phyloP scores from a whole-genome alignment of 257 asterid species.

The Oldenlandia corymbosa region DNA sequence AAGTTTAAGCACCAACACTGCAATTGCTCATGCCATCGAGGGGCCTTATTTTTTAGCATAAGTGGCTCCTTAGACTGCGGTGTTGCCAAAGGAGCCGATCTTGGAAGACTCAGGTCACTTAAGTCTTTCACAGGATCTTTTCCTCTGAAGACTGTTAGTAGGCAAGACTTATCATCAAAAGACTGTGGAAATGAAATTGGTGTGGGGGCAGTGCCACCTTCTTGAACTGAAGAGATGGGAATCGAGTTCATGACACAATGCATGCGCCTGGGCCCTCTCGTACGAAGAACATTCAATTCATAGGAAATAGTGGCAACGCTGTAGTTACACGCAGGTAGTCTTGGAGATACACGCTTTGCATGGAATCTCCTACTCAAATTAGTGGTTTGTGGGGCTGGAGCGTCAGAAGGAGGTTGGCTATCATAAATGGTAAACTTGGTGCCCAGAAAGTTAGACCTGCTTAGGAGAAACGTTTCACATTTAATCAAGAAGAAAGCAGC shows the following conservation, averaged over 20 bases:
- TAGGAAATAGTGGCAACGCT: constrained; percentile 53
- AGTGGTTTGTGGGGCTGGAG: constrained; percentile 34
- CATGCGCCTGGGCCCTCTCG: constrained; percentile 94
- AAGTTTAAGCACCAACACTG: constrained; percentile 96
- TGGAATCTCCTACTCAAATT: constrained; percentile 61
- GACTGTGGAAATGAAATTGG: constrained; percentile 51
- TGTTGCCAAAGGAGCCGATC: constrained; percentile 3
- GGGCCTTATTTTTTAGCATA: constrained; percentile 72
- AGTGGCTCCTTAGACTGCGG: constrained; percentile 35
- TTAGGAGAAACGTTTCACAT: constrained; percentile 8
- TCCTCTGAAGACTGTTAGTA: constrained; percentile 17
- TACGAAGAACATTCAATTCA: constrained; percentile 84
- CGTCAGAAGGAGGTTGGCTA: constrained; percentile 60
- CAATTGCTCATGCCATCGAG: constrained; percentile 93
- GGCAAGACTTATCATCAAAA: constrained; percentile 33
- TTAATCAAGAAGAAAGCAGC: constrained; percentile 6
- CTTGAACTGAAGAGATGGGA: constrained; percentile 69
- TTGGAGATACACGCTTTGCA: constrained; percentile 72
- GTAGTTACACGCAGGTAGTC: constrained; percentile 67
- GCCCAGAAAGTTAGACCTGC: constrained; percentile 88
- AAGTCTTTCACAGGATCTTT: constrained; percentile 28
- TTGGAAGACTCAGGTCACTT: constrained; percentile 27
- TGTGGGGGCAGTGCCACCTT: constrained; percentile 86
- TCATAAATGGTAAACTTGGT: constrained; percentile 84
- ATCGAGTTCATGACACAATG: constrained; percentile 65